Conservation (phyloP, 352 stramenopile genomes). For the Phytophthora aleatoria region DNA sequence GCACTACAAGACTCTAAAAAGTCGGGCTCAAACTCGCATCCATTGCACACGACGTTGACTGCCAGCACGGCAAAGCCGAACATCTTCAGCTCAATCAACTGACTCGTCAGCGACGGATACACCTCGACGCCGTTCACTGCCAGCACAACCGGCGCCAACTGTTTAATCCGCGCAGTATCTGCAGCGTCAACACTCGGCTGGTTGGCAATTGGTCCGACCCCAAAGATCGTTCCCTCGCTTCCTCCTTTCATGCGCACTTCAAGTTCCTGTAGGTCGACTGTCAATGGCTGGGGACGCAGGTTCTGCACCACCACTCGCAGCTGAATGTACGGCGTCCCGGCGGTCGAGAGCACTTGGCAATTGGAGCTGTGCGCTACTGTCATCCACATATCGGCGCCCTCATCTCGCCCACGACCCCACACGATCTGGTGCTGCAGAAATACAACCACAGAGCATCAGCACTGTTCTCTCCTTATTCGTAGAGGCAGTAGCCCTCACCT, state of each 20-base stretch:
- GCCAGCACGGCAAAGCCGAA: constrained; percentile 72
- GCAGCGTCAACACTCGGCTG: constrained; percentile 14
- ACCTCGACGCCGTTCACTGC: constrained; percentile 60
- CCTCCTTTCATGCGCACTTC: constrained; percentile 77
- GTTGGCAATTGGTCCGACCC: constrained; percentile 20
- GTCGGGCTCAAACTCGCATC: constrained; percentile 78
- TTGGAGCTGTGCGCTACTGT: constrained; percentile 73
- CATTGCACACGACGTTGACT: constrained; percentile 64
- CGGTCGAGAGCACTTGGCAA: constrained; percentile 49
- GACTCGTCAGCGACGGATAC: constrained; percentile 27
- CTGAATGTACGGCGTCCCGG: constrained; percentile 54
- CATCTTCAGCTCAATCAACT: constrained; percentile 53
- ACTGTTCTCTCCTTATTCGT: neutral
- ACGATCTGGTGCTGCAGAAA: constrained; percentile 55
- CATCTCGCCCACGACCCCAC: constrained; percentile 66
- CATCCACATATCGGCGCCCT: constrained; percentile 76
- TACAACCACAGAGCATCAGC: neutral
- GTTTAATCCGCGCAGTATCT: constrained; percentile 7
- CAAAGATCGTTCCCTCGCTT: constrained; percentile 49
- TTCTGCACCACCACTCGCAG: constrained; percentile 78
- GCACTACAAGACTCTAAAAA: constrained; percentile 72
- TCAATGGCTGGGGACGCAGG: constrained; percentile 53
- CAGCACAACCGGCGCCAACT: constrained; percentile 52
- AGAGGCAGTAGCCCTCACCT: constrained; percentile 33
- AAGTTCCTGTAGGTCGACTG: constrained; percentile 64